Evolutionary conservation across 164 flowering plant genomes (phyloP), one percentile per base, ranked within the genome.

Genomic region (Nymphaea thermarum): DNA sequence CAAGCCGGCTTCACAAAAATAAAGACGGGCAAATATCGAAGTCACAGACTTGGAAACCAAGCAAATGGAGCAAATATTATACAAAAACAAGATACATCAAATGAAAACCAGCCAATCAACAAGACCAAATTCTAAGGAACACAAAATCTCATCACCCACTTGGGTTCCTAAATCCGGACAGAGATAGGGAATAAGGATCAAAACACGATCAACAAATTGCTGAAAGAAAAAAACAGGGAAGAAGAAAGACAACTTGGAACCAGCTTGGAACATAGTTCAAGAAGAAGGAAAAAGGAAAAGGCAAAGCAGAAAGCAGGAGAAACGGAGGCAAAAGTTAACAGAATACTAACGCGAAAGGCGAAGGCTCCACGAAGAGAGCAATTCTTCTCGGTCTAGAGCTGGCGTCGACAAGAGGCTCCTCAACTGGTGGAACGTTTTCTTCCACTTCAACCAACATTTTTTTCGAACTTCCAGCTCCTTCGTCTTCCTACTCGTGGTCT

Each of bases 341-440:
- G 43, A 60, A 60, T 15, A 80, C 96, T 88, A 78, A 94, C 98
- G 97, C 80, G 71, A 94, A 94, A n/a, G 98, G 98, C 43, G 98
- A 94, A 68, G 98, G 98, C 83, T 91, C 97, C 18, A 94, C 96
- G 70, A 94, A 94, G 74, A 94, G 91, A 65, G 87, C 97, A 71
- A 94, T 94, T 1, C 98, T 84, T 6, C 95, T 78, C 62, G 96
- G 97, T 74, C 71, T 82, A 2, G 90, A 77, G 69, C 67, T 72
- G 47, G 69, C 77, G 65, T 83, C 88, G 15, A 61, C 25, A 17
- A 61, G 42, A 4, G 64, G 4, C 2, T 77, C 43, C 57, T 85
- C 85, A 73, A 78, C 84, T 67, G 87, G 84, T 61, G 81, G 83
- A 10, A 66, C 75, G 60, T 81, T 90, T 3, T 77, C 75, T 16